Base-by-base conservation (phyloP, 345 rosid genomes). In the Brassica incana region DNA sequence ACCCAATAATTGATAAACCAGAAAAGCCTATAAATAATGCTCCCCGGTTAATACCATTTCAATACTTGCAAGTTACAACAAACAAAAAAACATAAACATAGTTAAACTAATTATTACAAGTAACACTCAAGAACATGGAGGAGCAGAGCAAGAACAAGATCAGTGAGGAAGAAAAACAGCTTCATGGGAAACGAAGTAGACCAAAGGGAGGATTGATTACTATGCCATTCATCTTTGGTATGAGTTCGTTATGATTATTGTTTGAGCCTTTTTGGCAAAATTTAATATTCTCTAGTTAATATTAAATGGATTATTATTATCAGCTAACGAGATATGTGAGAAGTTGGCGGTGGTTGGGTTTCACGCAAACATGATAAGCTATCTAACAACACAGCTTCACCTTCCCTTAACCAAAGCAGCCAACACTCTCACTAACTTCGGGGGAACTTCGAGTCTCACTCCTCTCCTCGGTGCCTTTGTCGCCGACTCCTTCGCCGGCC, bases 341-440 rank as follows among this genome's bases (percentile, higher is more conserved):
- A 95, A 91, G 83, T 72, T 95, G 67, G 98, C 98, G 2, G 93
- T 93, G 67, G 91, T 91, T 62, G 98, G 99, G 18, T 93, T 95
- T 79, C 20, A 60, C 52, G 68, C 95, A 29, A 95, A 95, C 74
- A 93, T 95, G 99, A 86, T 90, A 54, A 95, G 88, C 87, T 95
- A 95, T 89, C 73, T 93, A 63, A 95, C 96, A 15, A 81, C 86
- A 14, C 89, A 95, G 81, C 83, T 95, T 69, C 94, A 95, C 62
- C 86, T 93, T 89, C 98, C 99, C 0, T 75, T 91, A 78, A 90
- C 97, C 12, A 88, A 89, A 88, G 98, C 98, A 9, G 99, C 98
- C 40, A 95, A 93, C 77, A 90, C 97, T 30, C 88, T 90, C 58
- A 93, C 98, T 59, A 93, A 91, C 85, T 95, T 95, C 50, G 89